A percentile compares a stretch with the other conserved stretches of the same genome.
These are phyloP conservation scores for Mycena epipterygia DNA, from an alignment of 768 basidiomycete genomes.

Conservation along the genomic window DNA sequence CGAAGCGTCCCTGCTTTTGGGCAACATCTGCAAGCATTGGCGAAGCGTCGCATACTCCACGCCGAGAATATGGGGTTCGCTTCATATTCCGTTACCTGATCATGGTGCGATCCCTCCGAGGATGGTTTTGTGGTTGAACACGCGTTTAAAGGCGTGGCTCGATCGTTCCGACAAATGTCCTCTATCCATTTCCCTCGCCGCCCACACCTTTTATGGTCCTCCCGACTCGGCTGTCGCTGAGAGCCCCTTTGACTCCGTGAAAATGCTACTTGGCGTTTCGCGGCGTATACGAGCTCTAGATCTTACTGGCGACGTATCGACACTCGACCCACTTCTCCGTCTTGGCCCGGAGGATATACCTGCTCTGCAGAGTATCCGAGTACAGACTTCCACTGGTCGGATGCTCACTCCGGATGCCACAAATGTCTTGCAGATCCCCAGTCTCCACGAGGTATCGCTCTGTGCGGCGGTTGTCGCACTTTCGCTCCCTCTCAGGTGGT, in stretches of 20 bases:
- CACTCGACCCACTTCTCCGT: not conserved
- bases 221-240: too few relatives aligned
- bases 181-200: too few relatives aligned
- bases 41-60: slow-evolving; percentile 11
- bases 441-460: not conserved
- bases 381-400: not conserved
- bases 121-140: not conserved
- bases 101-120: not conserved
- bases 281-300: not conserved
- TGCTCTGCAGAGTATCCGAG: not conserved
- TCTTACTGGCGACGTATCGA: not conserved
- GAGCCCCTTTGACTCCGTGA: not conserved
- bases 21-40: slow-evolving; percentile 11
- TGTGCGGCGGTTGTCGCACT: not conserved
- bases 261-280: not conserved
- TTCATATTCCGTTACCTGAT: not conserved
- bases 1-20: slow-evolving; percentile 2
- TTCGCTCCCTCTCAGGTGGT: slow-evolving; percentile 1
- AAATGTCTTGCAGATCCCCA: not conserved
- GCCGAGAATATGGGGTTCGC: slow-evolving; percentile 5
- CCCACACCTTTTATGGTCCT: not conserved
- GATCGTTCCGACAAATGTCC: not conserved
- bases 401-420: not conserved
- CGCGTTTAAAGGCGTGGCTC: not conserved
- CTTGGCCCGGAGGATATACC: slow-evolving; percentile 3